Percentiles rank a stretch among this genome's conserved stretches.
Evolutionary conservation across 164 flowering plant species (phyloP).

Genomic region (Berberis thunbergii): DNA sequence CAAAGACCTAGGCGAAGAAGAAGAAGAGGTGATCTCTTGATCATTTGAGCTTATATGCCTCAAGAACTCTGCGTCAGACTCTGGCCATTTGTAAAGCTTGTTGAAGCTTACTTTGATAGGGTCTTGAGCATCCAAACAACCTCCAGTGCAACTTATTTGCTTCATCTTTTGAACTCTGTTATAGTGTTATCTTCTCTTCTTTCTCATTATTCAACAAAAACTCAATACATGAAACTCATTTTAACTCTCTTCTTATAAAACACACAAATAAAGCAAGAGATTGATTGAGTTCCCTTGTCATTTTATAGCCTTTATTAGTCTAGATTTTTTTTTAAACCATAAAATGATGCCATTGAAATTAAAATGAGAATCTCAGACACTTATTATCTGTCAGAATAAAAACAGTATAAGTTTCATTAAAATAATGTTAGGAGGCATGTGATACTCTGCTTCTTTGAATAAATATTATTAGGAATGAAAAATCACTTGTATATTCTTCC

Average conservation of each 20-base stretch:
- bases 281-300: background rate
- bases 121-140: conserved; percentile 13
- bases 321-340: no score
- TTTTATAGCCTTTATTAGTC: no score
- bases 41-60: conserved; percentile 3
- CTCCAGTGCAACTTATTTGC: conserved; percentile 14
- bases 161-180: conserved; percentile 3
- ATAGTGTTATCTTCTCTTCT: background rate
- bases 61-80: conserved; percentile 24
- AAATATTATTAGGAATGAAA: no score
- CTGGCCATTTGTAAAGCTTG: conserved; percentile 23
- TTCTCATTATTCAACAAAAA: background rate
- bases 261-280: background rate
- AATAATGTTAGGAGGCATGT: no score
- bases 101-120: conserved; percentile 17
- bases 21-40: background rate
- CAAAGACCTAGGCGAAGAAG: background rate
- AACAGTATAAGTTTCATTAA: no score
- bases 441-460: no score
- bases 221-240: background rate
- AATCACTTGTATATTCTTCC: no score
- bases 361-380: no score
- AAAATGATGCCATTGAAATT: no score
- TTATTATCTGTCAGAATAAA: no score
- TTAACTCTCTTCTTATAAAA: background rate